Evolutionary conservation across 306 rosid species (phyloP).

Genomic region (Dryas alaskensis): DNA sequence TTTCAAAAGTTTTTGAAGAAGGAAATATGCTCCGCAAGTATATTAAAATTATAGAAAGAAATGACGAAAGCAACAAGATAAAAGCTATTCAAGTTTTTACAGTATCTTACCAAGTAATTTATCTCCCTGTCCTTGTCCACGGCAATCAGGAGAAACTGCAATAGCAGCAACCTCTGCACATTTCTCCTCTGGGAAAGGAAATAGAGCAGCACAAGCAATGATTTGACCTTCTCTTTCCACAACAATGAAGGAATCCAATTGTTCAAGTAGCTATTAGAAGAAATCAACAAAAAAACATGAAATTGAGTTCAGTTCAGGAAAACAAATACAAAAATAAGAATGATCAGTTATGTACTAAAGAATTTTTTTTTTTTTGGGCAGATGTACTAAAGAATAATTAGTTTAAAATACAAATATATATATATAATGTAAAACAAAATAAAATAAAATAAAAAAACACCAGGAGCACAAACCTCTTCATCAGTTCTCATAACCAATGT

Average conservation of each 20-base stretch:
- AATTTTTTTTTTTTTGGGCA: no score
- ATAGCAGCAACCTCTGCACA: slow-evolving; percentile 95
- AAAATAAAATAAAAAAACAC: neutral
- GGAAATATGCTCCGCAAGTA: neutral
- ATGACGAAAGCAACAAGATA: neutral
- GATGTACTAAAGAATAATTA: no score
- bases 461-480: slow-evolving; percentile 55
- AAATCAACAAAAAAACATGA: neutral
- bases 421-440: neutral
- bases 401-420: neutral
- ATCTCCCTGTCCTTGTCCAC: slow-evolving; percentile 95
- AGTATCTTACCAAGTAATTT: slow-evolving; percentile 75
- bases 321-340: neutral
- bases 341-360: neutral
- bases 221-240: slow-evolving; percentile 97
- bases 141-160: slow-evolving; percentile 93
- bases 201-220: slow-evolving; percentile 89
- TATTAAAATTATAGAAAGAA: neutral
- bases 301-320: slow-evolving; percentile 1
- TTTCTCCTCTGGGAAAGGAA: slow-evolving; percentile 71
- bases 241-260: slow-evolving; percentile 60
- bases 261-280: slow-evolving; percentile 51
- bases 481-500: slow-evolving; percentile 75
- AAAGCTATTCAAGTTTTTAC: neutral
- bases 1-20: neutral